phyloP scores from a whole-genome alignment of 768 basidiomycete species.

The Termitomyces sp. region DNA sequence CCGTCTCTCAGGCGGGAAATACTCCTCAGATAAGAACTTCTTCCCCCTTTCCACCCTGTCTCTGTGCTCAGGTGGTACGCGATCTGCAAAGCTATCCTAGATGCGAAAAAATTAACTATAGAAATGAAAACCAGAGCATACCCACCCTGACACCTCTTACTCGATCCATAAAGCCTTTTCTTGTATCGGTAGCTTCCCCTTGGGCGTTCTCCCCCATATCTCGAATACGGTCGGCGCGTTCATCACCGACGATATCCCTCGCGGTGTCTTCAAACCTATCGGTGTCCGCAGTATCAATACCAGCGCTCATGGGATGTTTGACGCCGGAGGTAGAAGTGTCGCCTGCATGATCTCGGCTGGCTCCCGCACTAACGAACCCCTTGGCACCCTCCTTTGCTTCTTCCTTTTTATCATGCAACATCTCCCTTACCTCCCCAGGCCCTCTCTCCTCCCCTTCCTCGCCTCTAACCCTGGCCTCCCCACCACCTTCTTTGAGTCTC shows the following conservation, averaged over 20 bases:
- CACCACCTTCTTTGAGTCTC: constrained; percentile 34
- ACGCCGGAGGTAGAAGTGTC: background rate
- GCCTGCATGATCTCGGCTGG: background rate
- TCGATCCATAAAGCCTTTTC: constrained; percentile 26
- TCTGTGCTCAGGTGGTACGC: constrained; percentile 66
- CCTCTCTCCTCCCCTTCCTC: constrained; percentile 28
- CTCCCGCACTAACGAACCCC: background rate
- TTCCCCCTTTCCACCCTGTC: constrained; percentile 54
- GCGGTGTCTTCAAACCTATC: constrained; percentile 2
- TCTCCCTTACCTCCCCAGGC: constrained; percentile 21
- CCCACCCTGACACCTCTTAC: constrained; percentile 33
- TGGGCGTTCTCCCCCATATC: constrained; percentile 9
- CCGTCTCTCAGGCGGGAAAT: constrained; percentile 85
- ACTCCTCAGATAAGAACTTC: constrained; percentile 73
- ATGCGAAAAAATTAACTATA: background rate
- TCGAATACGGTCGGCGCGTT: constrained; percentile 13
- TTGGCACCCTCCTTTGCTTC: constrained; percentile 9
- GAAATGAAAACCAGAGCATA: constrained; percentile 26
- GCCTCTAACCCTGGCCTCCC: constrained; percentile 26
- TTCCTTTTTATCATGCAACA: constrained; percentile 12
- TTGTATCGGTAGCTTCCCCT: constrained; percentile 23
- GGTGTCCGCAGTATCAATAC: constrained; percentile 3
- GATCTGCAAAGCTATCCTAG: constrained; percentile 35
- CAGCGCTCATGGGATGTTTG: background rate
- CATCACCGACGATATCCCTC: constrained; percentile 4